Conservation (phyloP, 768 basidiomycete genomes). For the Lactarius hatsudake region DNA sequence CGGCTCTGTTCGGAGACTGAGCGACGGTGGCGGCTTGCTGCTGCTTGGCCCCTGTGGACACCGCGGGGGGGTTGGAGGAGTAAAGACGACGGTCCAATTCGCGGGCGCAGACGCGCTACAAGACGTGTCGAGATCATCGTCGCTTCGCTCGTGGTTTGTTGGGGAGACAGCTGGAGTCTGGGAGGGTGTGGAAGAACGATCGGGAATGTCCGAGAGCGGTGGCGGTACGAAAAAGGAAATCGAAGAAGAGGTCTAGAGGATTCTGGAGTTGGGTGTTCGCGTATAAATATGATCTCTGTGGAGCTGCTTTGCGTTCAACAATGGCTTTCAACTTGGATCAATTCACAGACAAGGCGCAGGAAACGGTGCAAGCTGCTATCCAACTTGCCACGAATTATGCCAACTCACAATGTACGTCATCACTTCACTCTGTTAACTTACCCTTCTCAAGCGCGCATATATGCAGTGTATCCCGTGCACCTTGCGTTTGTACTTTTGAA, state of each 20-base stretch:
- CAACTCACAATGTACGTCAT: slow-evolving; percentile 66
- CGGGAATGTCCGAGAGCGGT: not conserved
- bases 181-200: slow-evolving; percentile 6
- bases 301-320: slow-evolving; percentile 36
- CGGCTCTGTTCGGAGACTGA: slow-evolving; percentile 81
- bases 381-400: slow-evolving; percentile 84
- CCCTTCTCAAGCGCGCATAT: not conserved
- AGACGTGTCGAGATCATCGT: slow-evolving; percentile 24
- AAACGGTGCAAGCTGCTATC: slow-evolving; percentile 65
- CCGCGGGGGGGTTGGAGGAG: slow-evolving; percentile 16
- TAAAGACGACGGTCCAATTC: slow-evolving; percentile 17
- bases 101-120: slow-evolving; percentile 25
- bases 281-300: slow-evolving; percentile 12
- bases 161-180: not conserved
- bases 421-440: not conserved
- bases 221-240: slow-evolving; percentile 8
- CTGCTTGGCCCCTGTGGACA: slow-evolving; percentile 27
- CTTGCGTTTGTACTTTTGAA: slow-evolving; percentile 78
- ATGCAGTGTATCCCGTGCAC: slow-evolving; percentile 76
- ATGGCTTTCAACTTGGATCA: slow-evolving; percentile 52
- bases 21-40: slow-evolving; percentile 36
- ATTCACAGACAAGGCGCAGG: slow-evolving; percentile 82
- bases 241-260: not conserved
- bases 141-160: not conserved
- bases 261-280: not conserved